Conservation (phyloP, 1,284 basidiomycete genomes). For the Exobasidium rhododendri region DNA sequence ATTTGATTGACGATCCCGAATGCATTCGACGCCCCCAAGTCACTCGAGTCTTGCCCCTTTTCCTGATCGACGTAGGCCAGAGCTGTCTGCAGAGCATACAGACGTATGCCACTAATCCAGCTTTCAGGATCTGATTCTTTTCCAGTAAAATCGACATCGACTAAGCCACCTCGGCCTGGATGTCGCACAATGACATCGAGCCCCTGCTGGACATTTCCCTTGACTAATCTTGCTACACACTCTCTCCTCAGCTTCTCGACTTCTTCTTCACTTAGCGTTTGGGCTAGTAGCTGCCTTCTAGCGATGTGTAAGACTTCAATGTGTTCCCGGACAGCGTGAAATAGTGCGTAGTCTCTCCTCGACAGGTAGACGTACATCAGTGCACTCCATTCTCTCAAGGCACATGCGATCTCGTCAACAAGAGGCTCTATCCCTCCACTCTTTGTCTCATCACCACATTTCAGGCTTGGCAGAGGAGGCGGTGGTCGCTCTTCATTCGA, state of each 20-base stretch:
- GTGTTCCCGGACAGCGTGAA: slow-evolving; percentile 79
- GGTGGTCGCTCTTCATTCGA: slow-evolving; percentile 59
- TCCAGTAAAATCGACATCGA: slow-evolving; percentile 58
- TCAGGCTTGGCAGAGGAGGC: slow-evolving; percentile 86
- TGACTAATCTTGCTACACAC: slow-evolving; percentile 81
- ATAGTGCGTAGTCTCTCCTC: slow-evolving; percentile 81
- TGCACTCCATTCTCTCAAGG: slow-evolving; percentile 89
- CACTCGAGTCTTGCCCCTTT: slow-evolving; percentile 13
- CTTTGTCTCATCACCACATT: slow-evolving; percentile 56
- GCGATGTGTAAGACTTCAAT: slow-evolving; percentile 88
- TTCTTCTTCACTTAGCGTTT: slow-evolving; percentile 83
- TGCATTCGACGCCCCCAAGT: slow-evolving; percentile 36
- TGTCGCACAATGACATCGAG: slow-evolving; percentile 93
- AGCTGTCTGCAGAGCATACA: slow-evolving; percentile 53
- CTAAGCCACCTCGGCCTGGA: slow-evolving; percentile 81
- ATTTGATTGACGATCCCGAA: slow-evolving; percentile 38
- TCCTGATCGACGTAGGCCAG: slow-evolving; percentile 53
- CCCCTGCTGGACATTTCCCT: slow-evolving; percentile 85
- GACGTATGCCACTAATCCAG: slow-evolving; percentile 49
- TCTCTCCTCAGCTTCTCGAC: slow-evolving; percentile 75
- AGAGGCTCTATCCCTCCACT: slow-evolving; percentile 68
- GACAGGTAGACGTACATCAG: slow-evolving; percentile 88
- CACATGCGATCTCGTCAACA: slow-evolving; percentile 94
- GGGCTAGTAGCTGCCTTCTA: slow-evolving; percentile 78
- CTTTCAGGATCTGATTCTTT: slow-evolving; percentile 39